A percentile compares a stretch with the other conserved stretches of the same genome.
Conservation (phyloP, 176 grass and related monocot genomes). For the Aegilops bicornis region DNA sequence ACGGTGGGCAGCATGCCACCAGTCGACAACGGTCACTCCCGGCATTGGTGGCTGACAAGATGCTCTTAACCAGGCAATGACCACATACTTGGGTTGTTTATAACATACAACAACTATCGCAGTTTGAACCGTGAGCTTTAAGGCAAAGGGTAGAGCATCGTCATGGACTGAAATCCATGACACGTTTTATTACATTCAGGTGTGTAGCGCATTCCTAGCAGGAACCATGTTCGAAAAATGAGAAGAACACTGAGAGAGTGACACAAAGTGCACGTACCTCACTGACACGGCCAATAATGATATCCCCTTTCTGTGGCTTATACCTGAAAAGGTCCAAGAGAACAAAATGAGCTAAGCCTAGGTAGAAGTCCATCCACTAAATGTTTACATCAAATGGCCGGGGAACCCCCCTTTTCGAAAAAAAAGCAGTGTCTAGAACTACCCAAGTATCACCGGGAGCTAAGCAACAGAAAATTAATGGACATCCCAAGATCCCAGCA, state of each 20-base stretch:
- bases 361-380: neutral
- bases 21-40: neutral
- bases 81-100: neutral
- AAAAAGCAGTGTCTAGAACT: too few species aligned
- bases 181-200: neutral
- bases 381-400: neutral
- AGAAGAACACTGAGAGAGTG: neutral
- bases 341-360: slow-evolving; percentile 1
- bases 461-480: too few species aligned
- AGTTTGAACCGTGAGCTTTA: neutral
- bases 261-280: slow-evolving; percentile 44
- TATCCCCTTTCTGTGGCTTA: slow-evolving; percentile 82
- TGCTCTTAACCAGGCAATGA: neutral
- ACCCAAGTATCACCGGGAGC: too few species aligned
- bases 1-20: too few species aligned
- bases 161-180: neutral
- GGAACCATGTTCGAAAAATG: neutral
- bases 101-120: neutral
- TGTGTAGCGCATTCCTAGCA: neutral
- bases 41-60: neutral
- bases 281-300: slow-evolving; percentile 88
- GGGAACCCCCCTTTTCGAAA: too few species aligned
- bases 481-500: too few species aligned
- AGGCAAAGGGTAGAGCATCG: neutral
- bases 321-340: slow-evolving; percentile 50